Evolutionary conservation across 257 asterid species (phyloP).

Genomic region (Salvia hispanica): DNA sequence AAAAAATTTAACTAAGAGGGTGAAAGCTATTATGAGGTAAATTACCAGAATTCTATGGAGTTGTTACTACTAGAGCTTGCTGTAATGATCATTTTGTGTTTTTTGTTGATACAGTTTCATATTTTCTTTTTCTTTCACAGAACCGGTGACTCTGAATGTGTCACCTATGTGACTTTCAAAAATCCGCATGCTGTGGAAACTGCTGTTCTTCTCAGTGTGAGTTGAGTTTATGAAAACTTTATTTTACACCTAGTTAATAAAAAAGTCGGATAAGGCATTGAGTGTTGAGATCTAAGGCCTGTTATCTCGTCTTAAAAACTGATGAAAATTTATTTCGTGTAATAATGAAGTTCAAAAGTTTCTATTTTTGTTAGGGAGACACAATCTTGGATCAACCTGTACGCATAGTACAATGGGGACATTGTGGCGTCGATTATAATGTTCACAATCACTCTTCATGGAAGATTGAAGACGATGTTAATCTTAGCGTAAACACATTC

Average conservation of each 20-base stretch:
- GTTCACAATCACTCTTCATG: constrained; percentile 54
- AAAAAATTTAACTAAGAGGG: neutral
- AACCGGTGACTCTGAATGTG: constrained; percentile 65
- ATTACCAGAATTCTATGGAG: neutral
- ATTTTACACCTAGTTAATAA: neutral
- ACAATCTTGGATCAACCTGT: constrained; percentile 74
- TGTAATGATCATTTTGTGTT: neutral
- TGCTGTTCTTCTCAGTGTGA: constrained; percentile 81
- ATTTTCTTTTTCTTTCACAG: constrained; percentile 37
- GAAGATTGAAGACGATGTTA: constrained; percentile 54
- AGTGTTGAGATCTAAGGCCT: neutral
- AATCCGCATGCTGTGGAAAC: constrained; percentile 82
- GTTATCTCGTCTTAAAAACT: neutral
- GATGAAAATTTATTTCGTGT: neutral
- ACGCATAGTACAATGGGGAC: constrained; percentile 76
- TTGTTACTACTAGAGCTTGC: neutral
- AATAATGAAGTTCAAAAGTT: neutral
- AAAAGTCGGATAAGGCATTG: neutral
- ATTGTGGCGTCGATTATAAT: constrained; percentile 49
- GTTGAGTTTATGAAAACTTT: constrained; percentile 32
- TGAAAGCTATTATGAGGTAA: neutral
- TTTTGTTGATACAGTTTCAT: neutral
- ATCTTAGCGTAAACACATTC: constrained; percentile 36
- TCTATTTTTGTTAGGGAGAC: constrained; percentile 55
- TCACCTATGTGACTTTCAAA: constrained; percentile 81